Evolutionary conservation across 805 yeast genomes (phyloP), one percentile per base, ranked within the genome.

Genomic region (Ogataea siamensis): DNA sequence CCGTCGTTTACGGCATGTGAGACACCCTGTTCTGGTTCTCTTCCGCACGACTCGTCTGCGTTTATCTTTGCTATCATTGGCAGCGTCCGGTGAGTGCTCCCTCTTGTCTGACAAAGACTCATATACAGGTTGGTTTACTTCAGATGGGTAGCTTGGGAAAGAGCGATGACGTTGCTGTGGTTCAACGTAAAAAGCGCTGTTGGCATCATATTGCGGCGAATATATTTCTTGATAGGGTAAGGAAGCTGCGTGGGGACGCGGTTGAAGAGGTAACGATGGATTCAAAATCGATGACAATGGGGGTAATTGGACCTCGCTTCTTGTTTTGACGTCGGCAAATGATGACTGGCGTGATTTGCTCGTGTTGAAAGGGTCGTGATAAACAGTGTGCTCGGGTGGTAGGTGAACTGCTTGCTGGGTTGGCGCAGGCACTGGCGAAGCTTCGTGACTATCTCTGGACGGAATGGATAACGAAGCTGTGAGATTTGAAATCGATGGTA

Each of bases 21-120:
- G 59, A 56, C 89, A 83, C 2, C 91, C 91, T 0, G 88, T 81
- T 51, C 84, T 67, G 2, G 88, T 83, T 35, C 89, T 66, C 31
- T 81, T 64, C 51, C 78, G 73, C 43, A 76, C 68, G 44, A 70
- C 67, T 32, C 75, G 57, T 24, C 51, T 56, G 31, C 55, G 41
- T 15, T 41, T 72, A 34, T 73, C 54, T 42, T 65, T 66, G 48
- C 58, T 56, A 7, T 45, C 40, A 5, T 30, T 22, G 11, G 26
- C 15, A 9, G 35, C 19, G 13, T 34, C 38, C 7, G 34, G 16
- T 3, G 23, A 26, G 7, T 20, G 17, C 10, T 25, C 30, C 5
- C 46, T 34, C n/a, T 37, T 39, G 2, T 43, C 52, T 9, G 37
- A 15, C 18, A 34, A 43, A 3, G 48, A 43, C 14, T 45, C 49